phyloP scores from a whole-genome alignment of 768 basidiomycete genomes.

The Coprinellus aureogranulatus region DNA sequence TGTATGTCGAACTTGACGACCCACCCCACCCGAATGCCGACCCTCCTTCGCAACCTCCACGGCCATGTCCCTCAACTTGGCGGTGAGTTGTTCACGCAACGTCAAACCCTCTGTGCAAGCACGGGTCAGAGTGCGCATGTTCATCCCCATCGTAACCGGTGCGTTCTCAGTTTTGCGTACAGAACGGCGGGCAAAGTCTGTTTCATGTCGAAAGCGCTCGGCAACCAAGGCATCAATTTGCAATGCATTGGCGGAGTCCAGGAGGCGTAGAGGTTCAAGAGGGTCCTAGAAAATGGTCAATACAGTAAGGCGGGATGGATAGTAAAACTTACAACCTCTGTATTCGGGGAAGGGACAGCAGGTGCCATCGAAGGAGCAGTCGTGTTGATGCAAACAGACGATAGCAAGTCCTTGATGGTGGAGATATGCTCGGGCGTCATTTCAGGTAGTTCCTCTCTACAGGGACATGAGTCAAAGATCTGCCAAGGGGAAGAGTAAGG shows the following conservation, averaged over 20 bases:
- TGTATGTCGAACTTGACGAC: neutral
- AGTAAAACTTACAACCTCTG: no score
- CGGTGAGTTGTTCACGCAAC: neutral
- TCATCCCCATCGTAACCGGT: neutral
- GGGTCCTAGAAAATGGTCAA: neutral
- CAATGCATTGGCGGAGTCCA: neutral
- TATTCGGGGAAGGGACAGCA: neutral
- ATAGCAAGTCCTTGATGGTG: neutral
- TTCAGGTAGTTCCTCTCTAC: neutral
- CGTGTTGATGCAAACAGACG: neutral
- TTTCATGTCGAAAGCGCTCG: conserved; percentile 9
- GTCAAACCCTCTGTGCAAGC: neutral
- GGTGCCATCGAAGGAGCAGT: neutral
- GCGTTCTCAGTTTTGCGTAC: conserved; percentile 12
- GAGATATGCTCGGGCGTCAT: neutral
- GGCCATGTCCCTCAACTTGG: neutral
- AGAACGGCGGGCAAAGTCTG: conserved; percentile 10
- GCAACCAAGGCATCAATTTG: conserved; percentile 1
- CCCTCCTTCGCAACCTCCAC: neutral
- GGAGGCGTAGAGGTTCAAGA: neutral
- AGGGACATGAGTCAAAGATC: neutral
- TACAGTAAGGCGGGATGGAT: no score
- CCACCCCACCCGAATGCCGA: neutral
- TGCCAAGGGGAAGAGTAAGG: neutral
- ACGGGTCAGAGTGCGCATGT: conserved; percentile 1